Conservation (phyloP, 1,139 yeast genomes). For the Wickerhamiella pararugosa region DNA sequence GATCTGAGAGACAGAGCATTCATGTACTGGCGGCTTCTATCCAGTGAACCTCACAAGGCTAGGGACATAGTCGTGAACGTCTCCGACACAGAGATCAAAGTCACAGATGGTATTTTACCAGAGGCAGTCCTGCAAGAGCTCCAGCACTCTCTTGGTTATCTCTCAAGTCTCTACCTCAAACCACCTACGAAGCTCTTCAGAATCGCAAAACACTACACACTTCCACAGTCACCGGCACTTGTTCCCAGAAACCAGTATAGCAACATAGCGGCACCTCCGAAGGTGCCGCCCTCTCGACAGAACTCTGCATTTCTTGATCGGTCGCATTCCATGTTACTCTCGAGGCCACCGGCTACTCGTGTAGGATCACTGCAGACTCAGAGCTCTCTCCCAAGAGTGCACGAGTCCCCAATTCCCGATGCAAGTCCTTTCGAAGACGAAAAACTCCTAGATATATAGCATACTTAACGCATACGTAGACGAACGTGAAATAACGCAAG, state of each 20-base stretch:
- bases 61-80: constrained; percentile 42
- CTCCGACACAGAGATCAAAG: constrained; percentile 45
- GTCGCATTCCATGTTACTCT: background rate
- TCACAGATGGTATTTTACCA: constrained; percentile 59
- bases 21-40: constrained; percentile 71
- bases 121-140: constrained; percentile 61
- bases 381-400: background rate
- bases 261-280: background rate
- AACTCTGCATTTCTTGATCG: constrained; percentile 1
- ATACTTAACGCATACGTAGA: too few relatives aligned
- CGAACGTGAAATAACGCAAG: too few relatives aligned
- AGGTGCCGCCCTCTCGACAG: constrained; percentile 6
- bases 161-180: constrained; percentile 72
- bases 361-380: too few relatives aligned
- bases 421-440: too few relatives aligned
- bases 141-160: constrained; percentile 64
- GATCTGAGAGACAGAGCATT: constrained; percentile 77
- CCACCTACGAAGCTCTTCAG: constrained; percentile 73
- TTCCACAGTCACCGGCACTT: constrained; percentile 53
- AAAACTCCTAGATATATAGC: too few relatives aligned
- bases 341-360: background rate
- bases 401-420: background rate
- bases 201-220: constrained; percentile 37
- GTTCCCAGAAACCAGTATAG: constrained; percentile 20
- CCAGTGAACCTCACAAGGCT: constrained; percentile 32